Evolutionary conservation across 192 early-diverging fungal species (phyloP).

Genomic region (Lobosporangium transversale): DNA sequence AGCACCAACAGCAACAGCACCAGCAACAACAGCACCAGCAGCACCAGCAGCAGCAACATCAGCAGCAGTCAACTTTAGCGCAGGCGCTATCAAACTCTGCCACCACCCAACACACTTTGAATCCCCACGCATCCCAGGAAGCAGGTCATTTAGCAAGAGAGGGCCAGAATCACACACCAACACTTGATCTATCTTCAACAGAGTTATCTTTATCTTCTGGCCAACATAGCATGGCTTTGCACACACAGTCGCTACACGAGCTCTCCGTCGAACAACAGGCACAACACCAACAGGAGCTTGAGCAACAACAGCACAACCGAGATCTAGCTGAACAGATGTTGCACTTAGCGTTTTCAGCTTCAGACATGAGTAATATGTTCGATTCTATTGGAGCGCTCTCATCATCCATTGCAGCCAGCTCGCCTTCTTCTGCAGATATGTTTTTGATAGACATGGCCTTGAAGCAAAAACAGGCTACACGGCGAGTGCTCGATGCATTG

Average conservation of each 20-base stretch:
- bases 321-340: constrained; percentile 48
- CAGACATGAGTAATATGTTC: constrained; percentile 20
- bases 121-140: background rate
- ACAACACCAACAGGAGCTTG: constrained; percentile 27
- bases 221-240: background rate
- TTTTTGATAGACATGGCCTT: constrained; percentile 1
- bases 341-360: constrained; percentile 30
- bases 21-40: background rate
- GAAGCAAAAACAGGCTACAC: constrained; percentile 31
- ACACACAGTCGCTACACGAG: background rate
- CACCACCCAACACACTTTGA: background rate
- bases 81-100: background rate
- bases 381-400: background rate
- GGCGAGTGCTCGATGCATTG: constrained; percentile 22
- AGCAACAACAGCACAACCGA: constrained; percentile 34
- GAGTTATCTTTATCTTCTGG: background rate
- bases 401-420: background rate
- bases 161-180: background rate
- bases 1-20: background rate
- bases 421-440: constrained; percentile 1
- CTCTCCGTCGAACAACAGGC: constrained; percentile 17
- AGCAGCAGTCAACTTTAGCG: constrained; percentile 6
- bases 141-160: background rate
- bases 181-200: background rate
- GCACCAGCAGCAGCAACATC: constrained; percentile 3